A percentile compares a stretch with the other conserved stretches of the same genome.
Conservation (phyloP, 2,329 filamentous ascomycete species). For the Calonectria pteridis region DNA sequence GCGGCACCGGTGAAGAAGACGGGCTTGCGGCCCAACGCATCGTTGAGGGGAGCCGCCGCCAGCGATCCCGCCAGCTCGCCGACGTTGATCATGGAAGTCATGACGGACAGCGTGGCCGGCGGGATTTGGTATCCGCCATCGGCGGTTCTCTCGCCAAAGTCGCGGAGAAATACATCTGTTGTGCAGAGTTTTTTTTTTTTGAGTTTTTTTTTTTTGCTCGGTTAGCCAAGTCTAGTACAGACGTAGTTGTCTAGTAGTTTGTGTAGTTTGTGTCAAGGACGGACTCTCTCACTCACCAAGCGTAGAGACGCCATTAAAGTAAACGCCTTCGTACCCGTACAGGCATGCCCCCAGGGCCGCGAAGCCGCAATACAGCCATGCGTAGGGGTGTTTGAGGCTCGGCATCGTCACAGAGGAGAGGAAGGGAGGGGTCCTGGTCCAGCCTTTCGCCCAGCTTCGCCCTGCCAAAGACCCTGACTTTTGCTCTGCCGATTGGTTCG, state of each 20-base stretch:
- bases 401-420: slow-evolving; percentile 24
- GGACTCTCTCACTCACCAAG: slow-evolving; percentile 37
- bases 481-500: not conserved
- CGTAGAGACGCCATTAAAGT: slow-evolving; percentile 52
- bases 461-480: not conserved
- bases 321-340: slow-evolving; percentile 54
- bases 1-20: slow-evolving; percentile 46
- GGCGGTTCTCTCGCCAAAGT: slow-evolving; percentile 46
- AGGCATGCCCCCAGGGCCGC: slow-evolving; percentile 52
- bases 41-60: slow-evolving; percentile 52
- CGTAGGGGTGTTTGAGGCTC: slow-evolving; percentile 46
- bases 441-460: not conserved
- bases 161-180: slow-evolving; percentile 48
- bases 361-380: slow-evolving; percentile 50
- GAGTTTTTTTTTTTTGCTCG: too few relatives aligned
- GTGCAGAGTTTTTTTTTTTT: not conserved
- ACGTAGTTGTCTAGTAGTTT: too few relatives aligned
- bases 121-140: slow-evolving; percentile 47
- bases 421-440: not conserved
- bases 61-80: slow-evolving; percentile 54
- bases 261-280: not conserved
- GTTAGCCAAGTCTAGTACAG: too few relatives aligned
- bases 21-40: slow-evolving; percentile 48
- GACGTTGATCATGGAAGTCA: slow-evolving; percentile 55
- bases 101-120: slow-evolving; percentile 41